Evolutionary conservation across 495 filamentous ascomycete species (phyloP).

Genomic region (Daldinia bambusicola): DNA sequence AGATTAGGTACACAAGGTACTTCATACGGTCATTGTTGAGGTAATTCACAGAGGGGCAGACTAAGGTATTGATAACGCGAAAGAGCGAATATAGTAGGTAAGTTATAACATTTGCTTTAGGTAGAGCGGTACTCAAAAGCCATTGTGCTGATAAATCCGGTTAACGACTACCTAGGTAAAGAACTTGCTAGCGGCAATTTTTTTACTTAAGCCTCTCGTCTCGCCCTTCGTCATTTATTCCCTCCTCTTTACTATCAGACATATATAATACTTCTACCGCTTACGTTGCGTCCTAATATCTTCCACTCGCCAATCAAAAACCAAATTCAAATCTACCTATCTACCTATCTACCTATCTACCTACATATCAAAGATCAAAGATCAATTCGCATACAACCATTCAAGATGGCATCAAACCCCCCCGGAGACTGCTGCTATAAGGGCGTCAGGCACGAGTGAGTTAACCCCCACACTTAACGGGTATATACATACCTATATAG

Average conservation of each 20-base stretch:
- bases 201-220: neutral
- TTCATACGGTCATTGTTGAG: too few species aligned
- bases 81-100: neutral
- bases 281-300: neutral
- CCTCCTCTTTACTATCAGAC: neutral
- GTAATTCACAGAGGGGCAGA: neutral
- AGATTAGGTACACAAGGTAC: too few species aligned
- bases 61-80: neutral
- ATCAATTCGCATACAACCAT: neutral
- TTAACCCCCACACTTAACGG: slow-evolving; percentile 13
- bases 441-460: slow-evolving; percentile 59
- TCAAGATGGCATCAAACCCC: slow-evolving; percentile 67
- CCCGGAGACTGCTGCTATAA: slow-evolving; percentile 66
- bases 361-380: too few species aligned
- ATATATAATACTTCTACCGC: neutral
- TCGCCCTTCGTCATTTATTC: neutral
- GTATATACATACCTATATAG: too few species aligned
- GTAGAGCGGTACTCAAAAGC: neutral
- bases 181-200: neutral
- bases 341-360: too few species aligned
- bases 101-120: neutral
- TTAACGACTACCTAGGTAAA: neutral
- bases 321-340: too few species aligned
- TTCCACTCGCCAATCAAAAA: neutral
- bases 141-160: neutral